Base-by-base conservation (phyloP, 208 protist species). In the Acanthamoeba royreba region DNA sequence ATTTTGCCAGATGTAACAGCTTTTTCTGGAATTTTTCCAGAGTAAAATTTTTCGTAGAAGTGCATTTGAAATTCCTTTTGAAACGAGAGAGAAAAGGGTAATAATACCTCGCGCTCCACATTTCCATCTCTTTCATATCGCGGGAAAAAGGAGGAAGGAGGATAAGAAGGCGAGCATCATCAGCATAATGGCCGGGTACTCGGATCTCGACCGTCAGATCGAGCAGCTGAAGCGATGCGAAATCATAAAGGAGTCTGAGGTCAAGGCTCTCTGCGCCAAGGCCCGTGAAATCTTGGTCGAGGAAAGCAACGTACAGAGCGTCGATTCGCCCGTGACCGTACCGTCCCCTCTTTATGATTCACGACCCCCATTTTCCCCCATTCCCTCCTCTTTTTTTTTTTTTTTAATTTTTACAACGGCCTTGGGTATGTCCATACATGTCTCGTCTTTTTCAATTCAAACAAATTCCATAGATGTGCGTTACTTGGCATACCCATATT, bases 161-260 rank as follows among this genome's bases (percentile, higher is more conserved):
- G 43, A 53, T 13, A 49, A 85, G 74, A 85, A 86, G 77, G 81
- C 33, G 45, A 87, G 11, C 42, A n/a, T 35, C 11, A 87, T 17
- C 35, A 22, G 19, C 13, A 22, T 77, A 22, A 91, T 91, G 85
- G 85, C 85, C 40, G 85, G 85, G 40, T 91, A 91, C 52, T 91
- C 85, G 49, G 98, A 98, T 69, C 97, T 99, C 55, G 99, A 99
- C 95, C 96, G 98, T 92, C 98, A 99, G 92, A 99, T 99, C 38
- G 98, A 99, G 94, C 98, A 98, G 92, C 97, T 99, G 31, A 98
- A 97, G 81, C 97, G 98, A 90, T 99, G 99, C 74, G 98, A 99
- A 93, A 97, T 97, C 46, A 97, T 98, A 66, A 97, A 97, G 77
- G 97, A 98, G 83, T 69, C 87, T n/a, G 97, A 98, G 85, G 98